phyloP scores from a whole-genome alignment of 306 rosid genomes.

The Lathyrus tuberosus region DNA sequence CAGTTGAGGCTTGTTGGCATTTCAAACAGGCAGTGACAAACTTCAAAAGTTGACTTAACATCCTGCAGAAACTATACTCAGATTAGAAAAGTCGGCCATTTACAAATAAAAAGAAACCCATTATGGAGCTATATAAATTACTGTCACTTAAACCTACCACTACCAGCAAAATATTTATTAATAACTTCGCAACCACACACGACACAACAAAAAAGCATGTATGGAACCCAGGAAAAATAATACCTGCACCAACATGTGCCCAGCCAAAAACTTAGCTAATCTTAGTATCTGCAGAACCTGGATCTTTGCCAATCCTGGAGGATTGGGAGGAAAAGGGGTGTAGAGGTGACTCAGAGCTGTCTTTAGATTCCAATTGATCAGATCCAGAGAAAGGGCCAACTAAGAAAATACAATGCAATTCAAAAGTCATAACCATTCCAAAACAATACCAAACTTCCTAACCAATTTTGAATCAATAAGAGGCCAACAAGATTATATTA shows the following conservation, averaged over 20 bases:
- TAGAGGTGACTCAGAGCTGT: conserved; percentile 42
- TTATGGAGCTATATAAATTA: background rate
- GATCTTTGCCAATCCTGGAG: conserved; percentile 36
- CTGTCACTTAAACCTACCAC: conserved; percentile 21
- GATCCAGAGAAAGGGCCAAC: no score
- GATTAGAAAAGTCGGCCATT: conserved; percentile 32
- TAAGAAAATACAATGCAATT: no score
- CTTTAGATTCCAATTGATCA: conserved; percentile 44
- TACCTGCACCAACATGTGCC: no score
- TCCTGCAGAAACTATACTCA: conserved; percentile 32
- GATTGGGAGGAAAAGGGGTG: conserved; percentile 39
- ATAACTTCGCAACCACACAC: no score
- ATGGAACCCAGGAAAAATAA: no score
- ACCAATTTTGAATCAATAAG: no score
- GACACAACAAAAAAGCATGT: no score
- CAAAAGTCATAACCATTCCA: no score
- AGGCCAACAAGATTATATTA: no score
- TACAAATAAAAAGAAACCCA: background rate
- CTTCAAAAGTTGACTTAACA: conserved; percentile 28
- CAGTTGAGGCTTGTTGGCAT: conserved; percentile 37
- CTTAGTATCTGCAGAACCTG: conserved; percentile 46
- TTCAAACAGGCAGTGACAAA: conserved; percentile 28
- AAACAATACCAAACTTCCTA: no score
- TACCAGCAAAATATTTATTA: no score
- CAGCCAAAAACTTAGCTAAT: no score